Evolutionary conservation across 169 alveolate species (phyloP).

Genomic region (Besnoitia besnoiti): DNA sequence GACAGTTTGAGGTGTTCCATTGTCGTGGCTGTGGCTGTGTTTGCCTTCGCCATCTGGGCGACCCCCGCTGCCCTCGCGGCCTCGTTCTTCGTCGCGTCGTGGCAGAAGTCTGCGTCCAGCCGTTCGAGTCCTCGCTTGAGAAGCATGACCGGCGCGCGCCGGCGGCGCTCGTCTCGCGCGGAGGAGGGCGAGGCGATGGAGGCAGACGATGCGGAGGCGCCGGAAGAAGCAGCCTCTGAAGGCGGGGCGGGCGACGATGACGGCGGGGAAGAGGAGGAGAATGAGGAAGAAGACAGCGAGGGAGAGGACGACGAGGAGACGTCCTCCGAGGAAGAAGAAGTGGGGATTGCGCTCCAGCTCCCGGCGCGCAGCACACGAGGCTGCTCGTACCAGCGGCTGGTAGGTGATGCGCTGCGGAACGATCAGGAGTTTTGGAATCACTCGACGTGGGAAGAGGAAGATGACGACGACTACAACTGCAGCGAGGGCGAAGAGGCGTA

Average conservation of each 20-base stretch:
- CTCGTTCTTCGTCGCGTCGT: too few species aligned
- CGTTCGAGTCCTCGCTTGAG: too few species aligned
- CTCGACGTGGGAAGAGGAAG: constrained; percentile 87
- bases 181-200: background rate
- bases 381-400: constrained; percentile 76
- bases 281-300: background rate
- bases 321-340: constrained; percentile 71
- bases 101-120: too few species aligned
- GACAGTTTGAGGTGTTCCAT: too few species aligned
- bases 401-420: constrained; percentile 85
- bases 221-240: background rate
- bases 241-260: background rate
- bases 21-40: too few species aligned
- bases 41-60: too few species aligned
- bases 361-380: constrained; percentile 84
- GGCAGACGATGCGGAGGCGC: background rate
- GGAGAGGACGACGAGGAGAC: constrained; percentile 55
- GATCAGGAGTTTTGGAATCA: constrained; percentile 87
- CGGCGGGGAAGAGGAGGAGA: background rate
- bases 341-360: constrained; percentile 86
- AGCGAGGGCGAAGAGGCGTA: constrained; percentile 87
- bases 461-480: constrained; percentile 86
- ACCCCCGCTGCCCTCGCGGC: too few species aligned
- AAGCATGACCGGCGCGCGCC: too few species aligned
- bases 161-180: too few species aligned